Percentiles rank a stretch among this genome's conserved stretches.
Conservation (phyloP, 1,284 basidiomycete genomes). For the Ustilago tritici region DNA sequence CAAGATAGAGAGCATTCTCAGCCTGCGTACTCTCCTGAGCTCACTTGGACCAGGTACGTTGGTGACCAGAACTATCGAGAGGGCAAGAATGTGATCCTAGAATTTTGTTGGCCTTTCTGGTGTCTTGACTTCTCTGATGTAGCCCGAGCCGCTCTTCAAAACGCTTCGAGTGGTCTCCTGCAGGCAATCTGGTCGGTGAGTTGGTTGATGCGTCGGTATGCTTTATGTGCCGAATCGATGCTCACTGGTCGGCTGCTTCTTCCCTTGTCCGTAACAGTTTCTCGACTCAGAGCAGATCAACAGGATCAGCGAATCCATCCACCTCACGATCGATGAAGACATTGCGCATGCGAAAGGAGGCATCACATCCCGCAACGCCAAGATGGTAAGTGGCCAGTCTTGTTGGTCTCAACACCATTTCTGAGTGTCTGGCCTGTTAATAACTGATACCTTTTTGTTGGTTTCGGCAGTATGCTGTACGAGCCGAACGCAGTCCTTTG, state of each 20-base stretch:
- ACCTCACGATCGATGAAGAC: constrained; percentile 79
- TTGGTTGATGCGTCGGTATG: neutral
- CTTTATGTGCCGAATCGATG: neutral
- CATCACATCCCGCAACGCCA: constrained; percentile 17
- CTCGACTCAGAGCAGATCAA: constrained; percentile 78
- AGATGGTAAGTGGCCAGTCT: constrained; percentile 27
- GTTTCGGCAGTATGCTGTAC: constrained; percentile 78
- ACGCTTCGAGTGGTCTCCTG: constrained; percentile 76
- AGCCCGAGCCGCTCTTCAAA: constrained; percentile 76
- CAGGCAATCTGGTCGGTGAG: constrained; percentile 76
- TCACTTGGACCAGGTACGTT: constrained; percentile 33
- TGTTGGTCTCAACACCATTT: neutral
- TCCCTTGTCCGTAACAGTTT: constrained; percentile 73
- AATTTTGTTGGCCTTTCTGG: neutral
- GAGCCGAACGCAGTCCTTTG: constrained; percentile 81
- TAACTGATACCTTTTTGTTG: neutral
- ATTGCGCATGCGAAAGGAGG: constrained; percentile 45
- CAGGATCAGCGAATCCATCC: constrained; percentile 76
- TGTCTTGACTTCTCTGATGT: constrained; percentile 19
- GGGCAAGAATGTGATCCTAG: no score
- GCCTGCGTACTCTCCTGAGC: constrained; percentile 76
- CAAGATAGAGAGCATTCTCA: constrained; percentile 80
- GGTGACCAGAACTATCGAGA: no score
- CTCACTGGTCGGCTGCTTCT: neutral
- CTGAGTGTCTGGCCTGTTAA: neutral